Evolutionary conservation across 192 early-diverging fungal genomes (phyloP).

Genomic region (Dissophora globulifera): DNA sequence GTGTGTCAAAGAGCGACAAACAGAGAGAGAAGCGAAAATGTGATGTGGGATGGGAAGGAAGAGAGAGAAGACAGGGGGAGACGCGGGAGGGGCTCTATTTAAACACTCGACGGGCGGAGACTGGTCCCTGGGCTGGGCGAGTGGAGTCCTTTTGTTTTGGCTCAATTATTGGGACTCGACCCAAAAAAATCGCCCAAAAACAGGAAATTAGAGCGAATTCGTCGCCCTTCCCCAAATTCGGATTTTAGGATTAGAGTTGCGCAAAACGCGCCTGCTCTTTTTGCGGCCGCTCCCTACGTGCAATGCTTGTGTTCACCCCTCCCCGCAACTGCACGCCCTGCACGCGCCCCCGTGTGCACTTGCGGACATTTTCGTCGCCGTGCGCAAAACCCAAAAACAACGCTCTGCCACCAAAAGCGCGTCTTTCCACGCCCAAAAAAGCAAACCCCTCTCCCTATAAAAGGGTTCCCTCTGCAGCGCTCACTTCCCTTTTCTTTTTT

Average conservation of each 20-base stretch:
- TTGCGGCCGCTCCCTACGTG: too few relatives aligned
- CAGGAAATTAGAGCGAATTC: too few relatives aligned
- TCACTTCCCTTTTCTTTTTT: neutral
- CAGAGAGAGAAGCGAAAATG: too few relatives aligned
- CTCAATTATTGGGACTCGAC: too few relatives aligned
- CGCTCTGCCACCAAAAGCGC: too few relatives aligned
- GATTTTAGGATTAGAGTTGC: too few relatives aligned
- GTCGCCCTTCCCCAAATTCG: too few relatives aligned
- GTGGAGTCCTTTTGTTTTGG: constrained; percentile 13
- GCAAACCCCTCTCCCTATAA: neutral
- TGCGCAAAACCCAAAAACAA: neutral
- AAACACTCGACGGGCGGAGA: neutral
- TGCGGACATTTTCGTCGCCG: neutral
- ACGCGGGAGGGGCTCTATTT: constrained; percentile 4
- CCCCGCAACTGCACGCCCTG: neutral
- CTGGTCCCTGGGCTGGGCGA: neutral
- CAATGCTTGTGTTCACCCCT: neutral
- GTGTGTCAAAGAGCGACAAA: neutral
- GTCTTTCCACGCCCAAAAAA: too few relatives aligned
- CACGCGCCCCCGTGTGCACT: constrained; percentile 1
- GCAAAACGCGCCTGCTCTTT: too few relatives aligned
- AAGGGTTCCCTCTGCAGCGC: neutral
- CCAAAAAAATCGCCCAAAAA: too few relatives aligned
- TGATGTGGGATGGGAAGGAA: neutral
- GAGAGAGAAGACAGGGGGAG: neutral